phyloP scores from a whole-genome alignment of 2,329 filamentous ascomycete genomes.

The Fonsecaea monophora region DNA sequence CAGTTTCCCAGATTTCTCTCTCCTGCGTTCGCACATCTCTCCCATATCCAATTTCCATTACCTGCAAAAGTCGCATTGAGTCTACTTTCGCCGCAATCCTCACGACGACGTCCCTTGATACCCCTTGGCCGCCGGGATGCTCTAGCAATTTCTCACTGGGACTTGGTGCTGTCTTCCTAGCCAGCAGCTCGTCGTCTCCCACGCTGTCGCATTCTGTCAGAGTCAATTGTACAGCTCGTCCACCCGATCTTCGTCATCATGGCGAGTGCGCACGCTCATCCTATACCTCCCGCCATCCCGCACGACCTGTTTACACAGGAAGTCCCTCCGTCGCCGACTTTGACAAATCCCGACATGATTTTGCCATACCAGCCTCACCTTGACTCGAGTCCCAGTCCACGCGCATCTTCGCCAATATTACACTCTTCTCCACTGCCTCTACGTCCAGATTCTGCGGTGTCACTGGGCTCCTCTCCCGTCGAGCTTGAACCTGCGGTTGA shows the following conservation, averaged over 20 bases:
- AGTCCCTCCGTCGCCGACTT: constrained; percentile 75
- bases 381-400: constrained; percentile 25
- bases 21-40: background rate
- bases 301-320: constrained; percentile 34
- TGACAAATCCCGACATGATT: constrained; percentile 96
- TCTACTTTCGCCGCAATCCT: background rate
- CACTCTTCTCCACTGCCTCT: constrained; percentile 24
- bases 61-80: background rate
- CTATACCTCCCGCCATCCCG: constrained; percentile 32
- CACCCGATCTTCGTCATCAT: constrained; percentile 14
- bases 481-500: constrained; percentile 26
- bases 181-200: constrained; percentile 11
- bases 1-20: background rate
- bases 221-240: constrained; percentile 4
- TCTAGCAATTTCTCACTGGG: background rate
- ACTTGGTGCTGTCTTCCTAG: constrained; percentile 9
- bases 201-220: constrained; percentile 17
- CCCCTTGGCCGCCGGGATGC: background rate
- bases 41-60: background rate
- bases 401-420: constrained; percentile 31
- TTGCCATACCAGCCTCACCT: constrained; percentile 60
- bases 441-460: constrained; percentile 26
- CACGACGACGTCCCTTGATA: background rate
- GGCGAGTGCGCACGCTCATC: constrained; percentile 29
- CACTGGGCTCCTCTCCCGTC: constrained; percentile 23